Evolutionary conservation across 345 rosid genomes (phyloP).

Genomic region (Citrus maxima): DNA sequence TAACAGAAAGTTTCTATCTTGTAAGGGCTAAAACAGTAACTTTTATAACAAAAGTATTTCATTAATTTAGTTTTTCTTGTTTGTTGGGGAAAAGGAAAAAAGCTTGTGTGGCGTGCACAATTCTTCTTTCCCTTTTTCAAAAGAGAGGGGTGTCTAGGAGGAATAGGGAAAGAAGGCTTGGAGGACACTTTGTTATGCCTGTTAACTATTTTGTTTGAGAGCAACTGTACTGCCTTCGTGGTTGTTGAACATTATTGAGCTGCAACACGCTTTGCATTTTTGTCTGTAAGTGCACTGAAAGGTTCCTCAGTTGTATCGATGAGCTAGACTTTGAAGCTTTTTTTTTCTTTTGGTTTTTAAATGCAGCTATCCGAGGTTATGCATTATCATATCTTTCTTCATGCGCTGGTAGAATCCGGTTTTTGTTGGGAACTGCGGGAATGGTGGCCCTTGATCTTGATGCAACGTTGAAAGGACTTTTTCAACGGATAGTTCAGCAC

Average conservation of each 20-base stretch:
- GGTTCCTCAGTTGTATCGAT: neutral
- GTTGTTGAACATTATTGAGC: neutral
- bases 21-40: too few species aligned
- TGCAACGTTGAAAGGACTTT: slow-evolving; percentile 78
- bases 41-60: neutral
- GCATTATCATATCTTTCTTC: slow-evolving; percentile 98
- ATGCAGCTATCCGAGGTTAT: slow-evolving; percentile 97
- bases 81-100: neutral
- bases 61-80: neutral
- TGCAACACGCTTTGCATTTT: neutral
- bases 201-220: neutral
- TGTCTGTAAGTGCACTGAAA: neutral
- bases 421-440: slow-evolving; percentile 91
- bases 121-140: neutral
- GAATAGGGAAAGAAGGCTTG: neutral
- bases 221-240: neutral
- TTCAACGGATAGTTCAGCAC: slow-evolving; percentile 78
- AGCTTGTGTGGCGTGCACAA: neutral
- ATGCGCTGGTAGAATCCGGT: slow-evolving; percentile 92
- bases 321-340: slow-evolving; percentile 13
- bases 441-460: slow-evolving; percentile 98
- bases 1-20: too few species aligned
- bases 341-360: slow-evolving; percentile 17
- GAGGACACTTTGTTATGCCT: neutral
- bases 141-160: neutral